A percentile compares a stretch with the other conserved stretches of the same genome.
Evolutionary conservation across 2,329 filamentous ascomycete genomes (phyloP).

Genomic region (Thermochaetoides dissita): DNA sequence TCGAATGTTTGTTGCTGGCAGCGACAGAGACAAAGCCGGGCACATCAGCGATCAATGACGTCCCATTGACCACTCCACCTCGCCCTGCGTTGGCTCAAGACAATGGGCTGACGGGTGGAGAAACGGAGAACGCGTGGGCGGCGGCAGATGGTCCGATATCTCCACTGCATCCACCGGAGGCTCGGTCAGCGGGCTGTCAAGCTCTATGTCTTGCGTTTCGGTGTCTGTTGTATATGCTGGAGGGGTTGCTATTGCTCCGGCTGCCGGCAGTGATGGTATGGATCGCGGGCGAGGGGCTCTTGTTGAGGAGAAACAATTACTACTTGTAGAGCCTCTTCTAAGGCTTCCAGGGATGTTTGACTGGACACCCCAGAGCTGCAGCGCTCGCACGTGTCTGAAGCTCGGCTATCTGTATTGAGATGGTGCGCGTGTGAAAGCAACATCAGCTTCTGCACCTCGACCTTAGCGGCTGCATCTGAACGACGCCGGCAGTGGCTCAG

Average conservation of each 20-base stretch:
- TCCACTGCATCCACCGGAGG: conserved; percentile 3
- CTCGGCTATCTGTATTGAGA: conserved; percentile 7
- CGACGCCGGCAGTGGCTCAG: neutral
- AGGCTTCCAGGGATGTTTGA: too few relatives aligned
- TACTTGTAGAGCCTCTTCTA: too few relatives aligned
- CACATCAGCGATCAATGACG: neutral
- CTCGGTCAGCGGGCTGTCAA: conserved; percentile 1
- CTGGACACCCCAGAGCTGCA: neutral
- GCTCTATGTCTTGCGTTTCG: too few relatives aligned
- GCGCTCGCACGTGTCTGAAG: conserved; percentile 7
- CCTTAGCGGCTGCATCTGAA: conserved; percentile 7
- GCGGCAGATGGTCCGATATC: conserved; percentile 1
- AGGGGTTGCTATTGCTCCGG: too few relatives aligned
- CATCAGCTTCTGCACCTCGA: conserved; percentile 8
- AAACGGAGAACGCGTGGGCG: neutral
- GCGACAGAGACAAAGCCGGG: neutral
- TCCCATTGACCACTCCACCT: neutral
- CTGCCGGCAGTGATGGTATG: neutral
- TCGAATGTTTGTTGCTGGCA: conserved; percentile 5
- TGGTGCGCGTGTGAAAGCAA: conserved; percentile 1
- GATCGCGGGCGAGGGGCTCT: neutral
- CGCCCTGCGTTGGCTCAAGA: conserved; percentile 3
- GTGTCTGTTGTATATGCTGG: too few relatives aligned
- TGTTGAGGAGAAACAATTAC: neutral
- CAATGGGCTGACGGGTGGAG: conserved; percentile 7